Evolutionary conservation across 768 basidiomycete genomes (phyloP).

Genomic region (Calocybe gangraenosa): DNA sequence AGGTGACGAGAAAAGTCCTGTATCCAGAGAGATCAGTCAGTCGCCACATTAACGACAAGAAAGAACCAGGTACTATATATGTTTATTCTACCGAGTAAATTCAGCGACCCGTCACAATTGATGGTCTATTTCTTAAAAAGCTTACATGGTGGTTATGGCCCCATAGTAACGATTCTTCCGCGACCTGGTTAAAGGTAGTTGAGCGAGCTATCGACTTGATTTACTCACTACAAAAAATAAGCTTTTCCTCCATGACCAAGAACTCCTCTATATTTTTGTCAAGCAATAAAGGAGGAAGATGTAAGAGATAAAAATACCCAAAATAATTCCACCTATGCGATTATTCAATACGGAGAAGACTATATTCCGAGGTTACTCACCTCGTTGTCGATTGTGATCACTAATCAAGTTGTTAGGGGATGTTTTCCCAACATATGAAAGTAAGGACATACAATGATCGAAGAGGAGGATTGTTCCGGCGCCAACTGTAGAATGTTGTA

Average conservation of each 20-base stretch:
- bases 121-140: not conserved
- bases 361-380: slow-evolving; percentile 23
- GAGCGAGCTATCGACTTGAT: not conserved
- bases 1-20: slow-evolving; percentile 38
- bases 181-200: not conserved
- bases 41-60: not conserved
- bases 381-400: slow-evolving; percentile 50
- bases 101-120: slow-evolving; percentile 1
- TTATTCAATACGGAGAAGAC: not conserved
- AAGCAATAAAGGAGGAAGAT: not conserved
- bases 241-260: slow-evolving; percentile 51
- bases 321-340: slow-evolving; percentile 43
- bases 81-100: slow-evolving; percentile 36
- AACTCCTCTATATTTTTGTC: slow-evolving; percentile 38
- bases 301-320: slow-evolving; percentile 38
- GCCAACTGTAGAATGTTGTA: too few species aligned
- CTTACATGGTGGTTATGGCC: slow-evolving; percentile 47
- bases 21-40: slow-evolving; percentile 12
- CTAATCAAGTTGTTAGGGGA: slow-evolving; percentile 23
- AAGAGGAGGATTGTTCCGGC: slow-evolving; percentile 48
- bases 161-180: slow-evolving; percentile 66
- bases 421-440: not conserved
- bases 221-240: slow-evolving; percentile 48
- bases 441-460: slow-evolving; percentile 45
- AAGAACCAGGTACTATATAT: slow-evolving; percentile 38